Evolutionary conservation across 192 early-diverging fungal species (phyloP).

Genomic region (Coemansia sp.): DNA sequence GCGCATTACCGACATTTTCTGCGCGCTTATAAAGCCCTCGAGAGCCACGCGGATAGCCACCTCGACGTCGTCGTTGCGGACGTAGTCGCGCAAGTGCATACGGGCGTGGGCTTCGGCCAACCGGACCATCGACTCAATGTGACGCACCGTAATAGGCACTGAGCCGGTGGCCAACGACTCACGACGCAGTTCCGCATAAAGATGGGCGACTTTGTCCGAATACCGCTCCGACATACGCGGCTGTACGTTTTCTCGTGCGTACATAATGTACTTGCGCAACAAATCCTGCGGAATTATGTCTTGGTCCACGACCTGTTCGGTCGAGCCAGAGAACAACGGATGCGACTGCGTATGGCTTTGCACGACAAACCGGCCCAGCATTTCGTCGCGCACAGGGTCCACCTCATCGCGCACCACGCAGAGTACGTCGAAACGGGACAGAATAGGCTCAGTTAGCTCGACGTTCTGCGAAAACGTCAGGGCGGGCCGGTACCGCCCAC

Average conservation of each 20-base stretch:
- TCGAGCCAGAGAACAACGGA: slow-evolving; percentile 57
- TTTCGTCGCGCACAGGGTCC: slow-evolving; percentile 86
- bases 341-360: slow-evolving; percentile 90
- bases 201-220: slow-evolving; percentile 80
- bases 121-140: slow-evolving; percentile 84
- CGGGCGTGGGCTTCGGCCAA: slow-evolving; percentile 87
- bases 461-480: slow-evolving; percentile 96
- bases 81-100: slow-evolving; percentile 93
- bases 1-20: slow-evolving; percentile 90
- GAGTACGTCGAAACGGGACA: slow-evolving; percentile 97
- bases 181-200: slow-evolving; percentile 89
- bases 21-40: slow-evolving; percentile 86
- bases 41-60: slow-evolving; percentile 88
- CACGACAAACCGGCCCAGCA: slow-evolving; percentile 90
- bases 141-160: slow-evolving; percentile 86
- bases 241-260: slow-evolving; percentile 71
- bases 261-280: slow-evolving; percentile 86
- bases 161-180: slow-evolving; percentile 78
- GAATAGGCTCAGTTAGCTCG: slow-evolving; percentile 96
- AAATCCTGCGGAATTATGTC: slow-evolving; percentile 75
- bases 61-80: slow-evolving; percentile 88
- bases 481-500: slow-evolving; percentile 84
- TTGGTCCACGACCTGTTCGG: slow-evolving; percentile 33
- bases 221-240: slow-evolving; percentile 84
- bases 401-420: slow-evolving; percentile 94